Conservation (phyloP, 805 yeast species). For the Wickerhamiella alocasiicola region DNA sequence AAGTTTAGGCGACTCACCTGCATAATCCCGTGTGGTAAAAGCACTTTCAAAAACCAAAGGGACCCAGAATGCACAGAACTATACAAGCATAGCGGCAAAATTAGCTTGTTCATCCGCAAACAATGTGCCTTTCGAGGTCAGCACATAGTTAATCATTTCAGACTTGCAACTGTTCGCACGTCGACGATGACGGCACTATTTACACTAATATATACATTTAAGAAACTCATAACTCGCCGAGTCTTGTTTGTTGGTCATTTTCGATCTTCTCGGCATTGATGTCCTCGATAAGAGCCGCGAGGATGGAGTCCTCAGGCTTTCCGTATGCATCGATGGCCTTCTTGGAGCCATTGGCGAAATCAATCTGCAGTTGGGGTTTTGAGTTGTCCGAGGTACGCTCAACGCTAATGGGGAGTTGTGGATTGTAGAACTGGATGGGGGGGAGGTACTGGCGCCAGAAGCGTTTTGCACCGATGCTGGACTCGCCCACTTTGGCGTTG, state of each 20-base stretch:
- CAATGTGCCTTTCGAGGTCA: no score
- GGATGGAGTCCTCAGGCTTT: constrained; percentile 39
- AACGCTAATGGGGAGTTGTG: constrained; percentile 50
- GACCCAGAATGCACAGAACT: no score
- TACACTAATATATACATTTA: no score
- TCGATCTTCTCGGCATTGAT: constrained; percentile 44
- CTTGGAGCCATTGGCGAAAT: constrained; percentile 30
- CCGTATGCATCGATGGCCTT: constrained; percentile 42
- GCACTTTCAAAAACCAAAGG: no score
- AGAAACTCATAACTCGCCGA: no score
- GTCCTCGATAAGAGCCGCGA: constrained; percentile 39
- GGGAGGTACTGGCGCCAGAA: constrained; percentile 71
- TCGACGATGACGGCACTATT: no score
- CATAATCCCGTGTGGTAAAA: no score
- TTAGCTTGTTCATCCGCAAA: no score
- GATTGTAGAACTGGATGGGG: constrained; percentile 71
- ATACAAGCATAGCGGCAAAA: no score
- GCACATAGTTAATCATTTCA: no score
- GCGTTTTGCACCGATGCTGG: constrained; percentile 31
- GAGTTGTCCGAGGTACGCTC: constrained; percentile 41
- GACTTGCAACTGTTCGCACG: no score
- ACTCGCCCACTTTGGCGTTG: constrained; percentile 15
- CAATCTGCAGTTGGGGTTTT: constrained; percentile 35
- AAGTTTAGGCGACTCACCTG: no score
- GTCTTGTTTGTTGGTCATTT: constrained; percentile 26